Percentiles rank a stretch among this genome's conserved stretches.
phyloP scores from a whole-genome alignment of 148 eudicot genomes.

The Persicaria tinctoria region DNA sequence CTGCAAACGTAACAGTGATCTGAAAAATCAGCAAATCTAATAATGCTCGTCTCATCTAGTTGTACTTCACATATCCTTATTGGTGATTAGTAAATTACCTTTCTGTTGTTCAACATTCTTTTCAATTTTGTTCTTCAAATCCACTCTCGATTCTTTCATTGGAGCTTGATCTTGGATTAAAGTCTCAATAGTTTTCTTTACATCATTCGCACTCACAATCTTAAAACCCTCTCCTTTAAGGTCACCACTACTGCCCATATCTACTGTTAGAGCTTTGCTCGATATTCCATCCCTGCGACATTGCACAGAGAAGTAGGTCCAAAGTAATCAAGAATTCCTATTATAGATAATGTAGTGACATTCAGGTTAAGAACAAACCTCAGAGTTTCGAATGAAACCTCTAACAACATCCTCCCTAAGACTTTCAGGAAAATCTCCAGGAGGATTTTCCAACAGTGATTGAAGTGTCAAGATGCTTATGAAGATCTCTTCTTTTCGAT shows the following conservation, averaged over 20 bases:
- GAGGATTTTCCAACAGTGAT: constrained; percentile 86
- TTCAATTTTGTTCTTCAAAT: constrained; percentile 11
- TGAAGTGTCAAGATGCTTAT: constrained; percentile 64
- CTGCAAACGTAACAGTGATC: too few relatives aligned
- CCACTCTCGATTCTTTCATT: constrained; percentile 22
- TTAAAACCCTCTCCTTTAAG: constrained; percentile 40
- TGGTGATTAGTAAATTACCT: constrained; percentile 27
- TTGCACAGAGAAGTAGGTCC: not conserved
- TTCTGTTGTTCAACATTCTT: constrained; percentile 21
- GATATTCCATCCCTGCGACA: constrained; percentile 67
- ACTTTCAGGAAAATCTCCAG: constrained; percentile 78
- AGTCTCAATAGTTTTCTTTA: constrained; percentile 20
- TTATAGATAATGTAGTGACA: too few relatives aligned
- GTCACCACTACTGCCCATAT: constrained; percentile 11
- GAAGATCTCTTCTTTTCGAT: constrained; percentile 64
- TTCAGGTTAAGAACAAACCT: constrained; percentile 30
- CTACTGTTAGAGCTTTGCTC: constrained; percentile 6
- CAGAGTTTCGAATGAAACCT: constrained; percentile 46
- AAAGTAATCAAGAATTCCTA: constrained; percentile 8
- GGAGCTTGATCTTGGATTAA: constrained; percentile 13
- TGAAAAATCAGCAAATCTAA: too few relatives aligned
- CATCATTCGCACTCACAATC: constrained; percentile 19
- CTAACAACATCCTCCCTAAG: constrained; percentile 58
- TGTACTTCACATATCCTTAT: not conserved
- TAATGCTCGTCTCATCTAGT: too few relatives aligned